Conservation (phyloP, 78 protist species). For the Dictyostelium citrinum region DNA sequence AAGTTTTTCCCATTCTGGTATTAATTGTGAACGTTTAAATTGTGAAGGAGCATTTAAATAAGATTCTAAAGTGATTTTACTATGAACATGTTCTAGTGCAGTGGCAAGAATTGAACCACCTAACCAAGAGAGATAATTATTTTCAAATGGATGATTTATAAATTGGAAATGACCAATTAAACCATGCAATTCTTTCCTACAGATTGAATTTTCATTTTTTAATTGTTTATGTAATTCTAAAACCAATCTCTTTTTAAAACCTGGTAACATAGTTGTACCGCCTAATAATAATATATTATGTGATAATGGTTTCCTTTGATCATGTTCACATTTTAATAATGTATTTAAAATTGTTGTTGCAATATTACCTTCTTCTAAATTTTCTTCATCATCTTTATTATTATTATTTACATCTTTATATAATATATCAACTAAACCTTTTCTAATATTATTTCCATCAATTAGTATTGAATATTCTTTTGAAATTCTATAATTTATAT, state of each 20-base stretch:
- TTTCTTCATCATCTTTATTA: neutral
- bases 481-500: neutral
- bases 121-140: slow-evolving; percentile 57
- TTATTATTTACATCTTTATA: neutral
- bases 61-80: neutral
- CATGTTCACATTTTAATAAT: slow-evolving; percentile 24
- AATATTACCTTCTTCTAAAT: slow-evolving; percentile 28
- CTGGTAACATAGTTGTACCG: slow-evolving; percentile 45
- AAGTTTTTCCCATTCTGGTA: slow-evolving; percentile 9
- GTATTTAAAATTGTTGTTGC: slow-evolving; percentile 3
- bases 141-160: slow-evolving; percentile 37
- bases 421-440: neutral
- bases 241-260: slow-evolving; percentile 29
- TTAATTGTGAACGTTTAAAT: neutral
- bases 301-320: slow-evolving; percentile 30
- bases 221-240: neutral
- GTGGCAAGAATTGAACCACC: slow-evolving; percentile 42
- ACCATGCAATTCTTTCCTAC: neutral
- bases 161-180: slow-evolving; percentile 22
- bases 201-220: neutral
- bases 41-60: neutral
- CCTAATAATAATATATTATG: slow-evolving; percentile 47
- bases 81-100: slow-evolving; percentile 3
- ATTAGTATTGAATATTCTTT: neutral
- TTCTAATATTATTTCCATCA: neutral